Evolutionary conservation across 1,284 basidiomycete species (phyloP).

Genomic region (Malassezia psittaci): DNA sequence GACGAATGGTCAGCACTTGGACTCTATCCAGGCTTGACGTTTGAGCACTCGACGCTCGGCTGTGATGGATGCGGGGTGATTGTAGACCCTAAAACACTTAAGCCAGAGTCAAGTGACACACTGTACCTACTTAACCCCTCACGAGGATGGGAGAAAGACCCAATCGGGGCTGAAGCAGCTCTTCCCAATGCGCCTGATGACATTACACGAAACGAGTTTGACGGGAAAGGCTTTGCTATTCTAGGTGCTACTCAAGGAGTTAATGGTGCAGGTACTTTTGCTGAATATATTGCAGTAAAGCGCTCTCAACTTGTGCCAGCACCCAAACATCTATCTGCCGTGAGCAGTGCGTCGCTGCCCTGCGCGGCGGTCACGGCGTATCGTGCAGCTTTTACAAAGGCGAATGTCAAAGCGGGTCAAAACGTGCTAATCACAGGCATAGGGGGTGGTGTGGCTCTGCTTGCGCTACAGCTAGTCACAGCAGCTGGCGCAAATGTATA

Average conservation of each 20-base stretch:
- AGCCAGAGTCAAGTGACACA: background rate
- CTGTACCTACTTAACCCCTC: slow-evolving; percentile 63
- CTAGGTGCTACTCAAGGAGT: slow-evolving; percentile 31
- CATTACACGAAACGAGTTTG: slow-evolving; percentile 20
- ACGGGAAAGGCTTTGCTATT: slow-evolving; percentile 38
- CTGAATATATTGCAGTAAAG: slow-evolving; percentile 65
- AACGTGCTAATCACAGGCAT: slow-evolving; percentile 60
- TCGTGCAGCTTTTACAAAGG: slow-evolving; percentile 68
- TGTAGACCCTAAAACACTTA: slow-evolving; percentile 10
- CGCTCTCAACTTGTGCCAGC: slow-evolving; percentile 60
- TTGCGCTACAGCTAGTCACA: slow-evolving; percentile 65
- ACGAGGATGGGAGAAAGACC: slow-evolving; percentile 64
- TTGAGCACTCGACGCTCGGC: slow-evolving; percentile 57
- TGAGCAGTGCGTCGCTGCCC: slow-evolving; percentile 66
- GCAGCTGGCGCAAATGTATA: slow-evolving; percentile 68
- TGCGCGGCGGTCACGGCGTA: slow-evolving; percentile 70
- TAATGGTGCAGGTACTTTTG: slow-evolving; percentile 57
- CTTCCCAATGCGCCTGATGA: slow-evolving; percentile 22
- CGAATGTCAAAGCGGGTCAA: slow-evolving; percentile 57
- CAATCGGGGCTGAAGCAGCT: slow-evolving; percentile 50
- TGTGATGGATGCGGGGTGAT: slow-evolving; percentile 57
- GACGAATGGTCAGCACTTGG: slow-evolving; percentile 67
- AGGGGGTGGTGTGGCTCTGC: slow-evolving; percentile 64
- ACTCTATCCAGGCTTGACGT: slow-evolving; percentile 59
- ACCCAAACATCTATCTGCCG: slow-evolving; percentile 61